phyloP scores from a whole-genome alignment of 2,329 filamentous ascomycete genomes.

The Daldinia sp. region DNA sequence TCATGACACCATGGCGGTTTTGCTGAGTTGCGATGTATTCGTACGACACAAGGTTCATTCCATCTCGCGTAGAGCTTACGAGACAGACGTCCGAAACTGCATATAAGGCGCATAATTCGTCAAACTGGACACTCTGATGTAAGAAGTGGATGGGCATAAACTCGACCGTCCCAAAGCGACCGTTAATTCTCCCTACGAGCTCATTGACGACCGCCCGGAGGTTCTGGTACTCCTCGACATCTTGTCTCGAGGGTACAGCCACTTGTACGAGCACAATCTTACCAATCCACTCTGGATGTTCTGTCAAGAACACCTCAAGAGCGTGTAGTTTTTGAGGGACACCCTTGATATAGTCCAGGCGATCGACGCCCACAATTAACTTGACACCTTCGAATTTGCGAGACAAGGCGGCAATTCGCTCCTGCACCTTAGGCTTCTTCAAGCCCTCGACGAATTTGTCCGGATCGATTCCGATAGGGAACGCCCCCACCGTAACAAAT shows the following conservation, averaged over 20 bases:
- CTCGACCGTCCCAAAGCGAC: constrained; percentile 94
- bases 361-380: constrained; percentile 95
- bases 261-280: constrained; percentile 97
- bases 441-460: constrained; percentile 94
- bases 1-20: constrained; percentile 89
- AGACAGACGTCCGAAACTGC: constrained; percentile 91
- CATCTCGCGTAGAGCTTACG: constrained; percentile 94
- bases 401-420: constrained; percentile 83
- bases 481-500: constrained; percentile 90
- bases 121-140: constrained; percentile 93
- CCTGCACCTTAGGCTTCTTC: constrained; percentile 83
- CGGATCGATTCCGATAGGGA: constrained; percentile 97
- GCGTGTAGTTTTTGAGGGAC: constrained; percentile 97
- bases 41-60: constrained; percentile 98
- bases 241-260: constrained; percentile 90
- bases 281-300: constrained; percentile 97
- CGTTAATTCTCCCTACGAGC: constrained; percentile 95
- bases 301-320: constrained; percentile 93
- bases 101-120: constrained; percentile 93
- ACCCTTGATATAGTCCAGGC: constrained; percentile 98
- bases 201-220: constrained; percentile 95
- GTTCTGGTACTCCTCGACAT: constrained; percentile 98
- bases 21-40: constrained; percentile 97
- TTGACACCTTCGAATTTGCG: constrained; percentile 96
- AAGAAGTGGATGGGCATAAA: constrained; percentile 99